Percentiles rank a stretch among this genome's conserved stretches.
Evolutionary conservation across 257 asterid genomes (phyloP).

Genomic region (Nemophila menziesii): DNA sequence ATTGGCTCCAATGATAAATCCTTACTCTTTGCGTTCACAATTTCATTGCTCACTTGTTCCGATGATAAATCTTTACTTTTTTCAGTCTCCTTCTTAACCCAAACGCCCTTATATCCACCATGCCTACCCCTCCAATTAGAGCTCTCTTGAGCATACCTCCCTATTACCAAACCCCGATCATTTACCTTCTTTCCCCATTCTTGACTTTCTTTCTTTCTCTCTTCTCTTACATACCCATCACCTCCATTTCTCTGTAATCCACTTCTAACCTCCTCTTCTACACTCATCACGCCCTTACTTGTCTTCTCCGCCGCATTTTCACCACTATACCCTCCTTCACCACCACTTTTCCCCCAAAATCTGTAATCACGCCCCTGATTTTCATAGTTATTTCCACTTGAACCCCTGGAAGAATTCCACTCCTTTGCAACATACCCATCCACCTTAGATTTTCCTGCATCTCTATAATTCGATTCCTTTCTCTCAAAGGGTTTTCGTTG

Average conservation of each 20-base stretch:
- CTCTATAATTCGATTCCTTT: neutral
- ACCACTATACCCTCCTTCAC: neutral
- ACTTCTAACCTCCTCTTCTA: conserved; percentile 9
- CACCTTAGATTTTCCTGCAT: conserved; percentile 6
- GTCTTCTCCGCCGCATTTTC: conserved; percentile 7
- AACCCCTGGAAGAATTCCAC: conserved; percentile 3
- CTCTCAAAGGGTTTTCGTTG: conserved; percentile 5
- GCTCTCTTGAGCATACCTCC: too few species aligned
- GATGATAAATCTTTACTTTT: too few species aligned
- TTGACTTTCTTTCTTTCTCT: neutral
- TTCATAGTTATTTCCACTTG: conserved; percentile 8
- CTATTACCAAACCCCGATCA: too few species aligned
- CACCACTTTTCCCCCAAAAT: neutral
- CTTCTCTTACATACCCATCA: neutral
- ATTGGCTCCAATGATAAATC: neutral
- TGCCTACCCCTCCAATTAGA: too few species aligned
- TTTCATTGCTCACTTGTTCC: too few species aligned
- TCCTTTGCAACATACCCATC: neutral
- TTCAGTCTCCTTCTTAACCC: too few species aligned
- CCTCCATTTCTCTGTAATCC: conserved; percentile 2
- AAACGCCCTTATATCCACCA: too few species aligned
- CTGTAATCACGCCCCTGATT: conserved; percentile 1
- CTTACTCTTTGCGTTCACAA: neutral
- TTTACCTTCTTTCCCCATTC: neutral
- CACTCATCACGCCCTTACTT: conserved; percentile 10